Evolutionary conservation across 1,139 yeast genomes (phyloP), one percentile per base, ranked within the genome.

Genomic region (Hemisphaericaspora lyxosophila): DNA sequence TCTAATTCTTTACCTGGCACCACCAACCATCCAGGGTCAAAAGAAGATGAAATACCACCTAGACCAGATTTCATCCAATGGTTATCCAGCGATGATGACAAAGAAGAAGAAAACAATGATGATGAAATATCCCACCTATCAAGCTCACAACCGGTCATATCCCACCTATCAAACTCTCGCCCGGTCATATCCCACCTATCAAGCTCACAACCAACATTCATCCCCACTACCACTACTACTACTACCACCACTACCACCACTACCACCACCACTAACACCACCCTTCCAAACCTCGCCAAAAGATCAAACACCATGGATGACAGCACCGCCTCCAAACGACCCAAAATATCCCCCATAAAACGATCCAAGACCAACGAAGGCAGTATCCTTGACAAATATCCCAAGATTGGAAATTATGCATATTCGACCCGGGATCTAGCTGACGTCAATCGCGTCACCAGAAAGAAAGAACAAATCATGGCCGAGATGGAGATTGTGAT

Each of bases 391-490:
- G 14, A 33, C 2, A 29, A 33, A 12, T 29, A 32, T 26, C 48
- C 48, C 8, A 33, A 33, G 26, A 34, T 39, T 16, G 37, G 36
- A 36, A 41, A 38, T 7, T 42, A 34, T 26, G 33, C 42, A 17
- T 59, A 52, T 30, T 44, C 64, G 3, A 38, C 54, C 7, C 64
- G 64, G 36, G 60, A 65, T 22, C 61, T 79, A 33, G 72, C 68
- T 28, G 73, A 69, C 25, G 81, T 70, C 1, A 83, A 83, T 51
- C 73, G 65, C 46, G 66, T 62, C 0, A 65, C 60, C 2, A 57
- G 78, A 31, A 61, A 70, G 26, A 78, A 75, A 48, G 78, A 70
- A 5, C 82, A 77, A 29, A 56, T 80, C 7, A 53, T 77, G 26
- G 50, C 60, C 3, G 80, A 77, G 45, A 78, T 82, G 72, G 62